Percentiles rank a stretch among this genome's conserved stretches.
These are phyloP conservation scores for Niveomyces coronatus DNA, from an alignment of 2,329 filamentous ascomycete genomes.

Conservation along the genomic window DNA sequence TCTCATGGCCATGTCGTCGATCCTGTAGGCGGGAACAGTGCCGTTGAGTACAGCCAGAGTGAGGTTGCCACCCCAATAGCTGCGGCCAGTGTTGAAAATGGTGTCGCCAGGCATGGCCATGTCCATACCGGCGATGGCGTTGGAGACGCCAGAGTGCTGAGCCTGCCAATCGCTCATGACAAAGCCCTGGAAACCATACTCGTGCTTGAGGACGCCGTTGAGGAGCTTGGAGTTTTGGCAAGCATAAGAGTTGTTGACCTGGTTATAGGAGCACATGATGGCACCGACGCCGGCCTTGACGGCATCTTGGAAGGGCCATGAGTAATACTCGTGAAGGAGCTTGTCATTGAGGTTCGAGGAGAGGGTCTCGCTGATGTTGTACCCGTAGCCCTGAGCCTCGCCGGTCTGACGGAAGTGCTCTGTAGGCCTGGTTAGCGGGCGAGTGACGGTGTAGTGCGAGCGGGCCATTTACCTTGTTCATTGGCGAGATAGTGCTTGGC, in stretches of 20 bases:
- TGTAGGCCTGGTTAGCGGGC: constrained; percentile 12
- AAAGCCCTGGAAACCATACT: constrained; percentile 74
- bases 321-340: constrained; percentile 64
- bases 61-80: constrained; percentile 79
- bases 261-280: constrained; percentile 62
- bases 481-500: constrained; percentile 69
- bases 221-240: constrained; percentile 72
- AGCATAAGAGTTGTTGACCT: constrained; percentile 68
- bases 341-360: constrained; percentile 61
- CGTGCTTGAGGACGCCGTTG: constrained; percentile 67
- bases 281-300: constrained; percentile 55
- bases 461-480: constrained; percentile 44
- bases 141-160: constrained; percentile 58
- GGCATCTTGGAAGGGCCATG: constrained; percentile 70
- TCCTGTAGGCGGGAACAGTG: constrained; percentile 72
- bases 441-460: neutral
- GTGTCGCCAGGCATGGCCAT: constrained; percentile 89
- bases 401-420: constrained; percentile 61
- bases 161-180: constrained; percentile 75
- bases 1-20: constrained; percentile 87
- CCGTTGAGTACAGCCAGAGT: constrained; percentile 84
- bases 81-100: constrained; percentile 58
- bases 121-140: constrained; percentile 64
- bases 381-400: constrained; percentile 44
- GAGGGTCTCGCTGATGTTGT: constrained; percentile 48